Percentiles rank a stretch among this genome's conserved stretches.
These are phyloP conservation scores for Cyclotella cryptica DNA, from an alignment of 108 stramenopile species.

Conservation along the genomic window DNA sequence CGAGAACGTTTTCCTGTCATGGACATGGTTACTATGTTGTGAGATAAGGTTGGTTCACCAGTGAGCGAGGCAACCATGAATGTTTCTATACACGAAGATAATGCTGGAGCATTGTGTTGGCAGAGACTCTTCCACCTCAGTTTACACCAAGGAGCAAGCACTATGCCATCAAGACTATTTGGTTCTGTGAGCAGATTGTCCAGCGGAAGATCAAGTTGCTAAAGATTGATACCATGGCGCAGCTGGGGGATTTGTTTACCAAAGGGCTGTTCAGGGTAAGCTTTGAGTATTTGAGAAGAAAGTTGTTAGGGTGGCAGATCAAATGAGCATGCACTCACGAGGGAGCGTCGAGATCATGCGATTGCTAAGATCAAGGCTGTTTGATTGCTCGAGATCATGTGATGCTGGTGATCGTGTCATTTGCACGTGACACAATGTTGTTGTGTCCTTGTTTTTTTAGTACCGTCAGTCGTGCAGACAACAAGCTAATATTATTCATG, in stretches of 20 bases:
- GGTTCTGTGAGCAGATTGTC: not conserved
- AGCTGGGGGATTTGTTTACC: conserved; percentile 9
- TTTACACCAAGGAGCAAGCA: conserved; percentile 9
- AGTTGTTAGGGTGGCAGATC: too few relatives aligned
- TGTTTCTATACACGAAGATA: not conserved
- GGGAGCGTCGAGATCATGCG: too few relatives aligned
- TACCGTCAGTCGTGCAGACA: too few relatives aligned
- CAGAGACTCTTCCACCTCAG: not conserved
- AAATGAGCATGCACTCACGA: too few relatives aligned
- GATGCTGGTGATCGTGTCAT: too few relatives aligned
- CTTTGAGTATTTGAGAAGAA: too few relatives aligned
- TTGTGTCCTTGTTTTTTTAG: too few relatives aligned
- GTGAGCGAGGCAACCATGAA: not conserved
- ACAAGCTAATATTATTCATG: too few relatives aligned
- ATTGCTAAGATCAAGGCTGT: too few relatives aligned
- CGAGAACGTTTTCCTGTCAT: not conserved
- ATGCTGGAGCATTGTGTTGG: not conserved
- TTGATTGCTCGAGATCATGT: too few relatives aligned
- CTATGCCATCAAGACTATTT: not conserved
- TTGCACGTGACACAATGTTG: not conserved
- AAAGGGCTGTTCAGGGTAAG: not conserved
- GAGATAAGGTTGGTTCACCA: too few relatives aligned
- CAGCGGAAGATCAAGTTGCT: not conserved
- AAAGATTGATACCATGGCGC: not conserved
- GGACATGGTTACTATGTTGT: not conserved